Percentiles rank a stretch among this genome's conserved stretches.
Conservation (phyloP, 1,284 basidiomycete genomes). For the Sphagnurus paluster region DNA sequence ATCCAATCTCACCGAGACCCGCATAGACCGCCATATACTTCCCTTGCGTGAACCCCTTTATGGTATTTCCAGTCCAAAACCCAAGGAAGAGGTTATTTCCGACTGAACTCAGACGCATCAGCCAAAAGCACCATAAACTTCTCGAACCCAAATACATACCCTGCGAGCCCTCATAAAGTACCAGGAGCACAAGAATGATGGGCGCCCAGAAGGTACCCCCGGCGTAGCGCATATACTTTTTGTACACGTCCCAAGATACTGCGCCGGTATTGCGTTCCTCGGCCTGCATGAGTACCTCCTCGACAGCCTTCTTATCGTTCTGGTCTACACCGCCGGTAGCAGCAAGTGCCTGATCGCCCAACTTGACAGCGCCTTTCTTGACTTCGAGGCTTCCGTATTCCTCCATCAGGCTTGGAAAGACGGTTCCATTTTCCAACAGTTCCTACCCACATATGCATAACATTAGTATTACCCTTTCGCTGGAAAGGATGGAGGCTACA, state of each 20-base stretch:
- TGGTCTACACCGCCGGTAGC: constrained; percentile 24
- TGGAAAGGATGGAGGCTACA: constrained; percentile 12
- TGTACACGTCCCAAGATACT: constrained; percentile 51
- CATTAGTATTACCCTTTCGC: background rate
- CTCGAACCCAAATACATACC: constrained; percentile 29
- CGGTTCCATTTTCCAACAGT: constrained; percentile 49
- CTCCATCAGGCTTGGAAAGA: constrained; percentile 62
- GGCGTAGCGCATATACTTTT: constrained; percentile 52
- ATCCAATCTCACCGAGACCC: constrained; percentile 43
- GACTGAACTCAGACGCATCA: constrained; percentile 28
- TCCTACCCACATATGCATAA: constrained; percentile 32
- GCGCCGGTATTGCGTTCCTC: constrained; percentile 59
- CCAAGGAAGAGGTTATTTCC: constrained; percentile 47
- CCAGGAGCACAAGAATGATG: constrained; percentile 39
- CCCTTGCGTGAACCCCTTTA: constrained; percentile 50
- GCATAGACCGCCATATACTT: constrained; percentile 75
- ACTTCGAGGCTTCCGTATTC: constrained; percentile 53
- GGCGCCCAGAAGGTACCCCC: constrained; percentile 51
- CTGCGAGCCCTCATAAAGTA: constrained; percentile 38
- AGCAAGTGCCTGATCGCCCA: constrained; percentile 23
- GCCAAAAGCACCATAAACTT: background rate
- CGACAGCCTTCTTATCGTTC: constrained; percentile 29
- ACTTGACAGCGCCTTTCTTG: constrained; percentile 26
- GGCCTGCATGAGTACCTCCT: constrained; percentile 46
- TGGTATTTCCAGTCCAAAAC: constrained; percentile 45